These are phyloP conservation scores for Aquilaria malaccensis DNA, from an alignment of 345 rosid genomes.

Conservation along the genomic window DNA sequence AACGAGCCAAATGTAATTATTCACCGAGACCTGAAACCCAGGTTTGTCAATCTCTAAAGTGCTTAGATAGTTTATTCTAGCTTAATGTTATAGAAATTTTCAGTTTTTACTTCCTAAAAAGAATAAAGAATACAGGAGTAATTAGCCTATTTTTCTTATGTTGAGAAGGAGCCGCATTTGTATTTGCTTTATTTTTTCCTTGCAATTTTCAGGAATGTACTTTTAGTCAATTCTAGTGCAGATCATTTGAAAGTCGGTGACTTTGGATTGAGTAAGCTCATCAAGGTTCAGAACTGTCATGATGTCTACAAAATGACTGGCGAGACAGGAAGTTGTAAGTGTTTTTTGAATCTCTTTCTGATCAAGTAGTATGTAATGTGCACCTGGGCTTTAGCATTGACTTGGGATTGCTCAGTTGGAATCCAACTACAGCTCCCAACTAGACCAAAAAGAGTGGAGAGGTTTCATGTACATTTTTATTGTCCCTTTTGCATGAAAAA, in stretches of 20 bases:
- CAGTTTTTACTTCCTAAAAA: too few relatives aligned
- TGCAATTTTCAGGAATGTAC: conserved; percentile 63
- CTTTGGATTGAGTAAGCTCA: conserved; percentile 91
- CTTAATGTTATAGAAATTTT: too few relatives aligned
- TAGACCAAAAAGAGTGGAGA: too few relatives aligned
- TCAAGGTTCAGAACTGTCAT: conserved; percentile 86
- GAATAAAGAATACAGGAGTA: too few relatives aligned
- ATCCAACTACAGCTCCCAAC: too few relatives aligned
- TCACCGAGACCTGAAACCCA: conserved; percentile 86
- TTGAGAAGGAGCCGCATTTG: neutral
- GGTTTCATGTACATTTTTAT: conserved; percentile 13
- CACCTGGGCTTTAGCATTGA: too few relatives aligned
- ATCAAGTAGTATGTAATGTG: neutral
- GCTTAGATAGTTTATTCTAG: too few relatives aligned
- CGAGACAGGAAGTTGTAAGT: conserved; percentile 94
- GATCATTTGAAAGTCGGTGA: conserved; percentile 96
- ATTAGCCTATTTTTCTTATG: neutral
- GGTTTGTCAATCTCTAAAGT: conserved; percentile 32
- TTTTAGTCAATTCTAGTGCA: conserved; percentile 79
- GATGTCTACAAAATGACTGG: conserved; percentile 91
- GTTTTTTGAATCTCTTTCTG: conserved; percentile 4
- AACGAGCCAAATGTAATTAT: conserved; percentile 89
- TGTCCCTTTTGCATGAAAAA: conserved; percentile 7
- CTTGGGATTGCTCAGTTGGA: too few relatives aligned
- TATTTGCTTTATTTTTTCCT: neutral